Base-by-base conservation (phyloP, 441 rosid genomes). In the Pelargonium australe region DNA sequence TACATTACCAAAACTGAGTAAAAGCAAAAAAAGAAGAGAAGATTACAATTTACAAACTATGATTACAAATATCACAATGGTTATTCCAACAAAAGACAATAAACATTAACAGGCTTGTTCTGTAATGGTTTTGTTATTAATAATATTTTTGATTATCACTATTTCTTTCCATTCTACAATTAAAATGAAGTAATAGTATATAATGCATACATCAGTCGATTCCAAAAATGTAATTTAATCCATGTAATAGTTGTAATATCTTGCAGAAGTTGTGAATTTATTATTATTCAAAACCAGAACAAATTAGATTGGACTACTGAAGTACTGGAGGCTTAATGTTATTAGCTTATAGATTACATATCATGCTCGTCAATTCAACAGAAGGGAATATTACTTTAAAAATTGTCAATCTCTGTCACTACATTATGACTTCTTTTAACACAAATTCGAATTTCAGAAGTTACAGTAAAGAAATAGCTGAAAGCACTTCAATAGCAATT, bases 401-500 rank as follows among this genome's bases (percentile, higher is more conserved):
- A 13, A 13, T 4, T 53, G 14, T 1, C 20, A 53, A n/a, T 5
- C 1, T 14, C 16, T 14, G 20, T 53, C 16, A 53, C 58, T 14
- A 53, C 14, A 47, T 47, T 47, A 47, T 2, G 3, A 47, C 14
- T 47, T 11, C 55, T 40, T 40, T 7, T 37, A 37, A 5, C 41
- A 37, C 41, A 4, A 55, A 55, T 58, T 9, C 2, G 14, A 63
- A 63, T 63, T 25, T 12, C 12, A 63, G 66, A 31, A 1, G 16
- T 31, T 2, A 4, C 8, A 11, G 14, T 2, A n/a, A 40, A 37
- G 45, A 14, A 40, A 64, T 28, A 14, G 12, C 20, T 34, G 23
- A 64, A 63, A 64, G 40, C 20, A n/a, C 44, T 57, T 57, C 40
- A 37, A 25, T 67, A 57, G 53, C 7, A 34, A 41, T 10, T 58